Conservation (phyloP, 352 stramenopile genomes). For the Pythium sukuiense region DNA sequence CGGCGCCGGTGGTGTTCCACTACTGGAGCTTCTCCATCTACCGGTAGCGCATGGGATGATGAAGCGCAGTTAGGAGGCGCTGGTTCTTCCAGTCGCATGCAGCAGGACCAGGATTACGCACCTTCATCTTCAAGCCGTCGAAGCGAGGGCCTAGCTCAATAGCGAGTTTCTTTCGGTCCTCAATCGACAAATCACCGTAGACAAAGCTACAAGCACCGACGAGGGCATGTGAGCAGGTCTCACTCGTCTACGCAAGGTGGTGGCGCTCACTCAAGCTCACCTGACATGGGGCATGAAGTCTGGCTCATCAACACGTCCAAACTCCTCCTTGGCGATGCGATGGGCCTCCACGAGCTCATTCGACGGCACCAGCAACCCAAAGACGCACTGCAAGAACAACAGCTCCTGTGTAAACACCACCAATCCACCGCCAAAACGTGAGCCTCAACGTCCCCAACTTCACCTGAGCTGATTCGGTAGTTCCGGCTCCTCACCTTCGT, state of each 20-base stretch:
- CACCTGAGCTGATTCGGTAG: too few relatives aligned
- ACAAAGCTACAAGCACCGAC: slow-evolving; percentile 37
- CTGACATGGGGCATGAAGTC: slow-evolving; percentile 68
- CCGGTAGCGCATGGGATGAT: not conserved
- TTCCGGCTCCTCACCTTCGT: slow-evolving; percentile 41
- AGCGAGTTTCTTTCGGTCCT: slow-evolving; percentile 33
- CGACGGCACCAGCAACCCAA: slow-evolving; percentile 45
- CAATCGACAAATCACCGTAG: slow-evolving; percentile 47
- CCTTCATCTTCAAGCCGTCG: slow-evolving; percentile 34
- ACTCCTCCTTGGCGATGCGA: slow-evolving; percentile 47
- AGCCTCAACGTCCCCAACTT: too few relatives aligned
- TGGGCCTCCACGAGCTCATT: slow-evolving; percentile 39
- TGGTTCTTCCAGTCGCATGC: not conserved
- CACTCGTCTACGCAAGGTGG: too few relatives aligned
- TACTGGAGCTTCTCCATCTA: slow-evolving; percentile 44
- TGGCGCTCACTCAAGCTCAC: slow-evolving; percentile 21
- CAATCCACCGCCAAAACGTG: not conserved
- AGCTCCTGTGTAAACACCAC: slow-evolving; percentile 31
- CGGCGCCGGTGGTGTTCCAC: slow-evolving; percentile 46
- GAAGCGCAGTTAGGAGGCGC: not conserved
- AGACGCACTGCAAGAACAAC: slow-evolving; percentile 74
- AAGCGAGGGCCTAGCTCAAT: slow-evolving; percentile 42
- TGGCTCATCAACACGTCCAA: slow-evolving; percentile 34
- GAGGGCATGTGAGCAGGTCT: too few relatives aligned
- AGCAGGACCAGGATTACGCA: slow-evolving; percentile 12